phyloP scores from a whole-genome alignment of 352 stramenopile genomes.

The Phytophthora hybrid region DNA sequence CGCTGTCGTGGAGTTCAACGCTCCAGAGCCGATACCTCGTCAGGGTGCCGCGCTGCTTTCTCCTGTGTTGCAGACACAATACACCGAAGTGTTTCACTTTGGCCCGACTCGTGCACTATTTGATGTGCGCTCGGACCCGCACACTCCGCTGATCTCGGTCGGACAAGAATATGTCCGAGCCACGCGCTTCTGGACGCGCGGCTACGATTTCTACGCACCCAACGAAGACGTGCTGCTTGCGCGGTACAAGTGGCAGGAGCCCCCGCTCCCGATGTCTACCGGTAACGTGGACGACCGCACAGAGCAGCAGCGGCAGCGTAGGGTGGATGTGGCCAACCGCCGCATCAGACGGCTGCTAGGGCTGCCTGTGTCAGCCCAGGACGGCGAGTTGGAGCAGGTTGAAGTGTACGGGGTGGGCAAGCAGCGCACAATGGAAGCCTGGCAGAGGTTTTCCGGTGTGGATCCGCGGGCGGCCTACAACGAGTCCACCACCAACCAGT shows the following conservation, averaged over 20 bases:
- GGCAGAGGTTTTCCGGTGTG: constrained; percentile 73
- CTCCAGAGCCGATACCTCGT: constrained; percentile 61
- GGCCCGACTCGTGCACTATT: constrained; percentile 63
- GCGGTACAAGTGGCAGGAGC: constrained; percentile 63
- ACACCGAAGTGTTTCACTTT: constrained; percentile 88
- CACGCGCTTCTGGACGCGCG: constrained; percentile 85
- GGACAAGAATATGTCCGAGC: constrained; percentile 83
- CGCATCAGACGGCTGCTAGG: constrained; percentile 74
- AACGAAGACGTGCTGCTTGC: constrained; percentile 70
- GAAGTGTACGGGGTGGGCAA: constrained; percentile 56
- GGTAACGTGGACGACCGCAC: constrained; percentile 22
- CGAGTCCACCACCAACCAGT: constrained; percentile 90
- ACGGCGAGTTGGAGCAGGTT: constrained; percentile 44
- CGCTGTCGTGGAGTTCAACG: constrained; percentile 82
- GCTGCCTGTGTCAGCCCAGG: constrained; percentile 52
- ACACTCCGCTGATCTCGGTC: constrained; percentile 64
- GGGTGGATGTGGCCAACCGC: constrained; percentile 51
- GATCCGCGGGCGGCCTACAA: constrained; percentile 67
- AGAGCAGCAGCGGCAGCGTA: constrained; percentile 26
- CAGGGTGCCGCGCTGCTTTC: constrained; percentile 41
- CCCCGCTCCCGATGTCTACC: constrained; percentile 30
- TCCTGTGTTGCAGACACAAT: constrained; percentile 79
- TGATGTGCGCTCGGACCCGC: constrained; percentile 77
- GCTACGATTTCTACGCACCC: constrained; percentile 89
- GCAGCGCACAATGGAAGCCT: constrained; percentile 60